A percentile compares a stretch with the other conserved stretches of the same genome.
phyloP scores from a whole-genome alignment of 805 yeast genomes.

The Cyberlindnera xishuangbannaensis region DNA sequence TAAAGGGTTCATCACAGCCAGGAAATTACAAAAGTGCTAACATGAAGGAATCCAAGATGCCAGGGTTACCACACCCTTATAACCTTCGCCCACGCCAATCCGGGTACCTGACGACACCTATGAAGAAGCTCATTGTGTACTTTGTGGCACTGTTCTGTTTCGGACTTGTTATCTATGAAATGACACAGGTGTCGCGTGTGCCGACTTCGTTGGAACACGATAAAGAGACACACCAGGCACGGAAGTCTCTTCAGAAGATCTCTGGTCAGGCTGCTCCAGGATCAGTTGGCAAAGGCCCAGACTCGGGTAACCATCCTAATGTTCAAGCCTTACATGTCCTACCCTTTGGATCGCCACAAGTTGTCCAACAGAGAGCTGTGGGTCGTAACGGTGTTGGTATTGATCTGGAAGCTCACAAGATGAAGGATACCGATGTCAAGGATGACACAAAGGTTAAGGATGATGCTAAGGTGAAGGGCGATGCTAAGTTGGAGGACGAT shows the following conservation, averaged over 20 bases:
- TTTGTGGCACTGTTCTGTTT: slow-evolving; percentile 28
- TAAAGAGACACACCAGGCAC: slow-evolving; percentile 3
- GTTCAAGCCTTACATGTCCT: no score
- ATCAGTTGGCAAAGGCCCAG: slow-evolving; percentile 1
- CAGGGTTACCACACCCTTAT: slow-evolving; percentile 40
- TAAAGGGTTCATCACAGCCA: no score
- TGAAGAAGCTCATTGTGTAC: slow-evolving; percentile 39
- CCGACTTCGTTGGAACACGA: slow-evolving; percentile 24
- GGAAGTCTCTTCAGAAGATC: slow-evolving; percentile 2
- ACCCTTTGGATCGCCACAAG: slow-evolving; percentile 7
- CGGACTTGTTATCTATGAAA: slow-evolving; percentile 27
- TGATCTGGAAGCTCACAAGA: neutral
- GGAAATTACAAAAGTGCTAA: slow-evolving; percentile 18
- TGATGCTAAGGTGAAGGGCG: no score
- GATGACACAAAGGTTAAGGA: neutral
- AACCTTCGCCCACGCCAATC: slow-evolving; percentile 26
- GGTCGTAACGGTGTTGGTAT: neutral
- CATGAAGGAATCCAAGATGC: slow-evolving; percentile 29
- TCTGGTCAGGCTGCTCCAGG: neutral
- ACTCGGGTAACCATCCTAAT: neutral
- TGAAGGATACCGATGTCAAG: neutral
- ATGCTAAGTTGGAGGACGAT: neutral
- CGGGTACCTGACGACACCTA: slow-evolving; percentile 39
- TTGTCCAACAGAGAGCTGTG: slow-evolving; percentile 7
- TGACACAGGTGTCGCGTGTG: slow-evolving; percentile 18